These are phyloP conservation scores for Endocalyx cinctus DNA, from an alignment of 2,329 filamentous ascomycete genomes.

Conservation along the genomic window DNA sequence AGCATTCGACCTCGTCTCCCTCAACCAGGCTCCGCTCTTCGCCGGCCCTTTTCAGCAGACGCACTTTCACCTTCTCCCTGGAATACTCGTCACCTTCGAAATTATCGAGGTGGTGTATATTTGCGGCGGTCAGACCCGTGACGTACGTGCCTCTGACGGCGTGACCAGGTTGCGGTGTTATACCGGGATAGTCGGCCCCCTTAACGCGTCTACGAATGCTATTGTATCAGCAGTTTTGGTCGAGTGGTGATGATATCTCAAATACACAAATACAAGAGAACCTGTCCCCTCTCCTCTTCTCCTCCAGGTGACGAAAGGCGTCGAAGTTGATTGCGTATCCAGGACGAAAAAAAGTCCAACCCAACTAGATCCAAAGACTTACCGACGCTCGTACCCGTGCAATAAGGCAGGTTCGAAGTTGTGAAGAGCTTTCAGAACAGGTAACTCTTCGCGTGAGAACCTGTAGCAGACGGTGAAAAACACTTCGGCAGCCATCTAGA, in stretches of 20 bases:
- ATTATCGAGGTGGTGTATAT: slow-evolving; percentile 69
- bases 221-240: neutral
- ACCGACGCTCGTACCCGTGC: slow-evolving; percentile 62
- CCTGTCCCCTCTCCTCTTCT: too few species aligned
- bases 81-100: slow-evolving; percentile 71
- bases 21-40: slow-evolving; percentile 34
- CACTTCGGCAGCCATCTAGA: slow-evolving; percentile 74
- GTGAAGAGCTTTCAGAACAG: slow-evolving; percentile 44
- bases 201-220: slow-evolving; percentile 54
- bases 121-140: slow-evolving; percentile 70
- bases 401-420: slow-evolving; percentile 72
- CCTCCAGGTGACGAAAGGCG: too few species aligned
- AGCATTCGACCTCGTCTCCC: slow-evolving; percentile 46
- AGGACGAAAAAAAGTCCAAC: neutral
- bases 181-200: slow-evolving; percentile 74
- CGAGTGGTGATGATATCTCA: neutral
- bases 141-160: slow-evolving; percentile 72
- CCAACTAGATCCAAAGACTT: slow-evolving; percentile 5
- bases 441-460: slow-evolving; percentile 42
- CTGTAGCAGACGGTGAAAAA: slow-evolving; percentile 82
- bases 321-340: too few species aligned
- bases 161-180: slow-evolving; percentile 52
- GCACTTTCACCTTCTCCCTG: slow-evolving; percentile 26
- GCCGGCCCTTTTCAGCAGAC: slow-evolving; percentile 34
- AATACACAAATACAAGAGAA: too few species aligned